A percentile compares a stretch with the other conserved stretches of the same genome.
phyloP scores from a whole-genome alignment of 768 basidiomycete species.

The Lactarius akahatsu region DNA sequence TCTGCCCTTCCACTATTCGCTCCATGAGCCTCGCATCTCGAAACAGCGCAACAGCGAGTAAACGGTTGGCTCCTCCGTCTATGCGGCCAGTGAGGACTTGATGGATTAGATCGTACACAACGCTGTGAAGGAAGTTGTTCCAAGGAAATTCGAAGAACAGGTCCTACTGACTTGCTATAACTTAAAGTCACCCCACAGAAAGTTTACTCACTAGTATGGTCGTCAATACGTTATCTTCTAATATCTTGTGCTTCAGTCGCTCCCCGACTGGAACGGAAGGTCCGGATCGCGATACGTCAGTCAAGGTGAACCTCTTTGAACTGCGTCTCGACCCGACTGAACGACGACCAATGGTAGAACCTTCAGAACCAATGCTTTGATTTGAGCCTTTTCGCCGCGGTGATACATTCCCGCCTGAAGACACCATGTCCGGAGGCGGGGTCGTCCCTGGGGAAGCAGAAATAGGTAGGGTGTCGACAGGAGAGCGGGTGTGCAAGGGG shows the following conservation, averaged over 20 bases:
- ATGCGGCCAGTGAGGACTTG: conserved; percentile 90
- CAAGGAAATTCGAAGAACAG: conserved; percentile 95
- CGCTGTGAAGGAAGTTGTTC: conserved; percentile 97
- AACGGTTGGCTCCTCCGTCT: conserved; percentile 79
- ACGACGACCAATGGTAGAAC: conserved; percentile 32
- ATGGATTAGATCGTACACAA: conserved; percentile 94
- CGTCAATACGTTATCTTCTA: conserved; percentile 69
- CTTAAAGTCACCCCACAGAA: conserved; percentile 4
- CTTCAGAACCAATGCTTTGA: conserved; percentile 27
- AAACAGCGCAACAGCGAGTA: conserved; percentile 81
- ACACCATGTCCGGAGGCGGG: not conserved
- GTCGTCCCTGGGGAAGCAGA: conserved; percentile 3
- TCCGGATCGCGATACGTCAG: conserved; percentile 38
- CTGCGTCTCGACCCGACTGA: conserved; percentile 54
- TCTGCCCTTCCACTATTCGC: conserved; percentile 84
- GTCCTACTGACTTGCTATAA: conserved; percentile 51
- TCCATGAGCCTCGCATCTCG: conserved; percentile 81
- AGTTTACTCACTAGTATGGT: conserved; percentile 69
- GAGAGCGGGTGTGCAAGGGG: conserved; percentile 22
- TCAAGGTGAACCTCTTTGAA: conserved; percentile 46
- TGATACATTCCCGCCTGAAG: conserved; percentile 10
- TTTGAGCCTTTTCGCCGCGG: conserved; percentile 25
- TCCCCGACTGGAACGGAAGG: conserved; percentile 64
- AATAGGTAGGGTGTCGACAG: conserved; percentile 17
- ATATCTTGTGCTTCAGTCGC: conserved; percentile 71